phyloP scores from a whole-genome alignment of 2,329 filamentous ascomycete genomes.

The Seiridium cupressi region DNA sequence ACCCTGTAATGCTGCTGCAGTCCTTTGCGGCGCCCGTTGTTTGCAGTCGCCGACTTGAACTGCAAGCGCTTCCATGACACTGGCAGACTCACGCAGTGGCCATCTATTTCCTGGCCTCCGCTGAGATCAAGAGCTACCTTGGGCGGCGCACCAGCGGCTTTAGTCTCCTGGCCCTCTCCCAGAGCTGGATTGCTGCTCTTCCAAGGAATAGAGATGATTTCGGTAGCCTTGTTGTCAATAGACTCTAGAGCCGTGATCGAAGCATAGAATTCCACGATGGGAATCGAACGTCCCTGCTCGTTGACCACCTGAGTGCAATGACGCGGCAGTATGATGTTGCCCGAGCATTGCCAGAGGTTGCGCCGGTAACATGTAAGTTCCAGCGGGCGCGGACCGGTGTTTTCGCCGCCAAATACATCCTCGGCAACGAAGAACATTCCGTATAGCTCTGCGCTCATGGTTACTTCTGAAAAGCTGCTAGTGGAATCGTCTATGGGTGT shows the following conservation, averaged over 20 bases:
- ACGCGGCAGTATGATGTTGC: constrained; percentile 76
- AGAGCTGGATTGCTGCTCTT: constrained; percentile 68
- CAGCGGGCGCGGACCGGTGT: constrained; percentile 52
- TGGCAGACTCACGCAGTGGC: constrained; percentile 74
- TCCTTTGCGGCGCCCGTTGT: constrained; percentile 91
- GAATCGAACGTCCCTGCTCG: constrained; percentile 76
- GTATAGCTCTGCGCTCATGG: constrained; percentile 73
- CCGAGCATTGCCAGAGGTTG: constrained; percentile 93
- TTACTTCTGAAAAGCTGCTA: constrained; percentile 61
- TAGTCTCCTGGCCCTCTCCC: constrained; percentile 42
- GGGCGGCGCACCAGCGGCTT: constrained; percentile 49
- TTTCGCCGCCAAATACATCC: constrained; percentile 68
- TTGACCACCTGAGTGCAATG: constrained; percentile 66
- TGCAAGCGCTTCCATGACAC: constrained; percentile 93
- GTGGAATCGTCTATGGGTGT: constrained; percentile 62
- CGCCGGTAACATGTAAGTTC: constrained; percentile 94
- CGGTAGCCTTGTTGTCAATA: constrained; percentile 86
- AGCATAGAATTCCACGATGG: constrained; percentile 75
- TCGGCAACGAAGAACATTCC: constrained; percentile 90
- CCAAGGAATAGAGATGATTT: constrained; percentile 96
- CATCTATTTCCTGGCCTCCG: constrained; percentile 69
- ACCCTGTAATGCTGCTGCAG: constrained; percentile 94
- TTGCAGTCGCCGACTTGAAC: constrained; percentile 94
- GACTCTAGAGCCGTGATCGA: constrained; percentile 86
- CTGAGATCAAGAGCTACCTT: constrained; percentile 54